A percentile compares a stretch with the other conserved stretches of the same genome.
phyloP scores from a whole-genome alignment of 2,329 filamentous ascomycete genomes.

The Stachybotrys echinatus region DNA sequence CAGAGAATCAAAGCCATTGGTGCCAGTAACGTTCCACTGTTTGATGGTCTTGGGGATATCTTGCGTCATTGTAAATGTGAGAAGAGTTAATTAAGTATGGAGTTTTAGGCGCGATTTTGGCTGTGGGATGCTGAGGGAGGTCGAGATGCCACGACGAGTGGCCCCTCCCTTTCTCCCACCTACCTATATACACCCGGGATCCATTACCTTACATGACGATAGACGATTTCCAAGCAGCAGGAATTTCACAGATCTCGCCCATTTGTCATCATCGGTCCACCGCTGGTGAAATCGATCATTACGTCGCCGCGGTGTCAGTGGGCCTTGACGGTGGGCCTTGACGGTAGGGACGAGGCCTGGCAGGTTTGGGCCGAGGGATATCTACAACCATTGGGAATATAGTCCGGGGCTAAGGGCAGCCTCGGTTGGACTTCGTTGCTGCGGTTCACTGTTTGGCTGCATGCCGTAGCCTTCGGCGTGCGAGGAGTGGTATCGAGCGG shows the following conservation, averaged over 20 bases:
- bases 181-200: not conserved
- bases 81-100: slow-evolving; percentile 2
- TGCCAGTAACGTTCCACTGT: slow-evolving; percentile 51
- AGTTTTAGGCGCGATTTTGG: not conserved
- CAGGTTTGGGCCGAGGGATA: too few species aligned
- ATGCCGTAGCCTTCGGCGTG: too few species aligned
- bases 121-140: not conserved
- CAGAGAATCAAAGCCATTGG: slow-evolving; percentile 53
- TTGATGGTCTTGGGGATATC: slow-evolving; percentile 37
- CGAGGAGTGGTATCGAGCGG: too few species aligned
- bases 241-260: not conserved
- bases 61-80: slow-evolving; percentile 14
- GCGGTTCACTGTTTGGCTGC: too few species aligned
- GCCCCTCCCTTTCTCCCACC: too few species aligned
- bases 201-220: not conserved
- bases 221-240: not conserved
- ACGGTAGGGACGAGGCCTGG: too few species aligned
- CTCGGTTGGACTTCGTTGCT: too few species aligned
- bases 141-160: not conserved
- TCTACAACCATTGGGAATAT: too few species aligned
- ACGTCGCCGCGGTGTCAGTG: not conserved
- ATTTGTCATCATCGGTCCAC: not conserved
- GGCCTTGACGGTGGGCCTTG: too few species aligned
- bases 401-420: too few species aligned
- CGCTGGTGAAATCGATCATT: not conserved